A percentile compares a stretch with the other conserved stretches of the same genome.
phyloP scores from a whole-genome alignment of 768 basidiomycete species.

The Psilocybe sp. region DNA sequence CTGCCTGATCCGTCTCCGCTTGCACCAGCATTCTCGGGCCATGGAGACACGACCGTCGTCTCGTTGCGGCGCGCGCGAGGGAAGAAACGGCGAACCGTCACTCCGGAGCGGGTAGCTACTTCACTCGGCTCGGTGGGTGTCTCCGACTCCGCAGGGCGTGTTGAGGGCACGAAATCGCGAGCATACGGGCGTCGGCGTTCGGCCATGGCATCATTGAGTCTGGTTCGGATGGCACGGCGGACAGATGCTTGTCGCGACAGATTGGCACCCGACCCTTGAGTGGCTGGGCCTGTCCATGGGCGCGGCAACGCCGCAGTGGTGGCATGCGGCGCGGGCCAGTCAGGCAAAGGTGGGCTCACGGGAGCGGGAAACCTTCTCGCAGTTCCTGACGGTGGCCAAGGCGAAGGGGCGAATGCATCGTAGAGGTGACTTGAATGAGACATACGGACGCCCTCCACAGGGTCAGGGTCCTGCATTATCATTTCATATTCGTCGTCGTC shows the following conservation, averaged over 20 bases:
- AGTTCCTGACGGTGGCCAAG: constrained; percentile 18
- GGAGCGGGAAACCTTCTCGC: constrained; percentile 15
- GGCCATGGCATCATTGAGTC: constrained; percentile 24
- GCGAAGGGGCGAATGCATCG: constrained; percentile 50
- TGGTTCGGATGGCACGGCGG: constrained; percentile 35
- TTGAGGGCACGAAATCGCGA: constrained; percentile 27
- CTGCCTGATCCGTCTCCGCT: constrained; percentile 10
- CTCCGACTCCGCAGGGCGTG: constrained; percentile 26
- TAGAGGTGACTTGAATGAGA: constrained; percentile 51
- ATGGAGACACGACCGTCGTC: constrained; percentile 16
- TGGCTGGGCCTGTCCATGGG: background rate
- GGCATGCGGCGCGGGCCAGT: constrained; percentile 20
- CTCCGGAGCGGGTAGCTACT: constrained; percentile 4
- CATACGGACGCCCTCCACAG: constrained; percentile 53
- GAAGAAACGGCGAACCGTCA: constrained; percentile 49
- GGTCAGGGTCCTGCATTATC: constrained; percentile 35
- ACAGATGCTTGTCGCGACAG: constrained; percentile 59
- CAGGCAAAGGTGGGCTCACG: constrained; percentile 32
- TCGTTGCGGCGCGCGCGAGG: constrained; percentile 46
- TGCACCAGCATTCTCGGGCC: constrained; percentile 21
- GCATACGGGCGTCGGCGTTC: constrained; percentile 56
- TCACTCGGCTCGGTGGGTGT: constrained; percentile 26
- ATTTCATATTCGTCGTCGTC: constrained; percentile 64
- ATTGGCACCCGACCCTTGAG: constrained; percentile 20
- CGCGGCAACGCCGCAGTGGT: background rate